These are phyloP conservation scores for Aspergillus terreus DNA, from an alignment of 2,329 filamentous ascomycete species.

Conservation along the genomic window DNA sequence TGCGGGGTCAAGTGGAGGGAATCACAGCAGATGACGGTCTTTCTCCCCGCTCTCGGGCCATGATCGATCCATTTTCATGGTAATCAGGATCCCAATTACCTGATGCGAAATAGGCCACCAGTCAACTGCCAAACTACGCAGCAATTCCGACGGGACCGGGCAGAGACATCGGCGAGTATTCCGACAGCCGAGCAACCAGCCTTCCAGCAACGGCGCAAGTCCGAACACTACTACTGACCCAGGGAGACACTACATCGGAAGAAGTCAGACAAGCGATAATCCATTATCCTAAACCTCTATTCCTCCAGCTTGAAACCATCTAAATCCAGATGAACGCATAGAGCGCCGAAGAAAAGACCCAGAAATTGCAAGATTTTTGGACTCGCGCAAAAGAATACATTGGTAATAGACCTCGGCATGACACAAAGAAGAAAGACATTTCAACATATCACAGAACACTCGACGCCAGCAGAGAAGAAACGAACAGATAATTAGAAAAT, in stretches of 20 bases:
- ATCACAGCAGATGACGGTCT: neutral
- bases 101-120: neutral
- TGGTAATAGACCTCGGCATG: constrained; percentile 30
- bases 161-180: constrained; percentile 20
- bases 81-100: neutral
- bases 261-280: neutral
- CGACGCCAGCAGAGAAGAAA: constrained; percentile 34
- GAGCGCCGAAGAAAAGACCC: constrained; percentile 6
- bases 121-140: constrained; percentile 15
- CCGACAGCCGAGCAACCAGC: constrained; percentile 23
- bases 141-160: constrained; percentile 22
- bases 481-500: constrained; percentile 31
- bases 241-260: neutral
- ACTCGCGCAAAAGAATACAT: constrained; percentile 31
- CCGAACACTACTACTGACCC: constrained; percentile 16
- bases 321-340: constrained; percentile 1
- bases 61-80: neutral
- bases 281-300: constrained; percentile 1
- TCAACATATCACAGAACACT: constrained; percentile 38
- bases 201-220: constrained; percentile 25
- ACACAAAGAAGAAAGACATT: constrained; percentile 18
- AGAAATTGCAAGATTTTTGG: constrained; percentile 25
- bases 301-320: neutral
- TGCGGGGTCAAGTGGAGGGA: constrained; percentile 11
- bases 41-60: constrained; percentile 4